Evolutionary conservation across 2,329 filamentous ascomycete genomes (phyloP).

Genomic region (Botrytis deweyae): DNA sequence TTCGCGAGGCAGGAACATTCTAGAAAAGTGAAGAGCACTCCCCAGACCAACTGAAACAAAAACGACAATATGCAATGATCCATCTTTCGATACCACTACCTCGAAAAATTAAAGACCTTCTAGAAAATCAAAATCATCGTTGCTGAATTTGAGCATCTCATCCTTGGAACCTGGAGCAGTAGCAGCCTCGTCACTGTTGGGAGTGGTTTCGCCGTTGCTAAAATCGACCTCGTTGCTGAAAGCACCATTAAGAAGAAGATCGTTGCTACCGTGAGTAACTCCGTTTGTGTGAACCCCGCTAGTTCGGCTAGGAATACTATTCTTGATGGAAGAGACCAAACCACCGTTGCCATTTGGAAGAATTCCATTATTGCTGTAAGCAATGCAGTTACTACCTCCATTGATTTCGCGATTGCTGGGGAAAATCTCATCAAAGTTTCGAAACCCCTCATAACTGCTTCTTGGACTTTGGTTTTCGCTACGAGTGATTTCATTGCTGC

Average conservation of each 20-base stretch:
- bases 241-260: background rate
- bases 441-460: background rate
- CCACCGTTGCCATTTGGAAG: background rate
- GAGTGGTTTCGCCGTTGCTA: too few relatives aligned
- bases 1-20: background rate
- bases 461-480: background rate
- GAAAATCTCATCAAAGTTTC: background rate
- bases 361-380: background rate
- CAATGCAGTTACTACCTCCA: too few relatives aligned
- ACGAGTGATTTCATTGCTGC: background rate
- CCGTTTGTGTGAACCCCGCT: background rate
- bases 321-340: background rate
- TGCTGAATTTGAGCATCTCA: background rate
- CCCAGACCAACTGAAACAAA: background rate
- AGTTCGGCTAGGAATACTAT: too few relatives aligned
- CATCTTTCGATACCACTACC: background rate
- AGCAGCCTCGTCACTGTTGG: too few relatives aligned
- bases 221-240: background rate
- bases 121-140: constrained; percentile 10
- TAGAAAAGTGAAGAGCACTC: too few relatives aligned
- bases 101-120: background rate
- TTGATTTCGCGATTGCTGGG: background rate
- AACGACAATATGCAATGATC: background rate
- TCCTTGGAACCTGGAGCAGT: too few relatives aligned
- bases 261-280: background rate